Conservation (phyloP, 495 filamentous ascomycete species). For the Hypoxylon rickii region DNA sequence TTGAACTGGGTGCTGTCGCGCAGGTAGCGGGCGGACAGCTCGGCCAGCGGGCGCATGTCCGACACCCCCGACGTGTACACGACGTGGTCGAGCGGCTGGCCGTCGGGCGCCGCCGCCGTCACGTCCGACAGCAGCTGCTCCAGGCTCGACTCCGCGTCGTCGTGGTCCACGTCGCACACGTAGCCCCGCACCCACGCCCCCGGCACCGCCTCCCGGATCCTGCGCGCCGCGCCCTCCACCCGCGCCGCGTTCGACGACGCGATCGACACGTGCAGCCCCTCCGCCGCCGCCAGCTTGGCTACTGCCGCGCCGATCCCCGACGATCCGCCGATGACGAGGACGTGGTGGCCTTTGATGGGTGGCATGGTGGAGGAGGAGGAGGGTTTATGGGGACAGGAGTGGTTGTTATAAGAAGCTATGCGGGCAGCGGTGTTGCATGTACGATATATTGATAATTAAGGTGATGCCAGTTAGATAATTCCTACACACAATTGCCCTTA, state of each 20-base stretch:
- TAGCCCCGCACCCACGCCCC: slow-evolving; percentile 40
- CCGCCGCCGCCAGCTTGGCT: slow-evolving; percentile 48
- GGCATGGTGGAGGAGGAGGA: slow-evolving; percentile 19
- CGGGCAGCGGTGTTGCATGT: neutral
- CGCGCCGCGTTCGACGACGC: slow-evolving; percentile 48
- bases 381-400: neutral
- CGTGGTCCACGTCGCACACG: slow-evolving; percentile 50
- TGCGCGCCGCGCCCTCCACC: slow-evolving; percentile 40
- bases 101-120: slow-evolving; percentile 1
- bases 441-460: too few species aligned
- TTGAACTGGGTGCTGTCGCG: slow-evolving; percentile 47
- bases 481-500: too few species aligned
- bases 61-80: slow-evolving; percentile 58
- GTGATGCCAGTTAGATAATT: too few species aligned
- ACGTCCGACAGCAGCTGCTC: slow-evolving; percentile 47
- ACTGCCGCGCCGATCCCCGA: slow-evolving; percentile 57
- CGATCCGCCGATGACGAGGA: slow-evolving; percentile 55
- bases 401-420: neutral
- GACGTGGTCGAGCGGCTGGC: slow-evolving; percentile 58
- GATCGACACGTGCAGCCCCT: slow-evolving; percentile 52
- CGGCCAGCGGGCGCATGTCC: slow-evolving; percentile 38
- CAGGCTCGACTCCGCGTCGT: slow-evolving; percentile 50
- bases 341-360: slow-evolving; percentile 23
- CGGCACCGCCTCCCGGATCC: slow-evolving; percentile 44
- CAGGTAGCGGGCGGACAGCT: slow-evolving; percentile 43